Base-by-base conservation (phyloP, 78 protist genomes). In the Goniomonas avonlea region DNA sequence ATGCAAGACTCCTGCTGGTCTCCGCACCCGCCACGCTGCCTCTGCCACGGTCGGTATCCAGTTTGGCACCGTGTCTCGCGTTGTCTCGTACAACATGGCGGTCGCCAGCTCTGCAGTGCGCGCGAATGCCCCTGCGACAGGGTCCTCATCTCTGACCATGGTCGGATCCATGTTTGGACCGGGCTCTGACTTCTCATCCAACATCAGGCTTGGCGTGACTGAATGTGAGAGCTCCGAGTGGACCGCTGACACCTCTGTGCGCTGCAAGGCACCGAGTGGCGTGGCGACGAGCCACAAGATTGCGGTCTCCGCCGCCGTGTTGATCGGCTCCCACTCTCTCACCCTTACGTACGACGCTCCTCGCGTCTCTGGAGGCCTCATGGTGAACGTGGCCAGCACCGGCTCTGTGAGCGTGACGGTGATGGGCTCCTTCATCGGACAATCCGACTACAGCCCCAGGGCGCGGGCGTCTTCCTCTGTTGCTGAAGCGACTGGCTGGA, bases 191-290 rank as follows among this genome's bases (percentile, higher is more conserved):
- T 15, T 45, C 9, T 45, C 53, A 15, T 15, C 9, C 53, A 15
- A 9, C 53, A 7, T 61, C 32, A 11, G 35, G 38, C n/a, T 35
- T 18, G 70, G 70, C 23, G 13, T 11, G 37, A 61, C 70, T 8
- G 8, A n/a, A 8, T 61, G 70, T 21, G 70, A 61, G 70, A 5
- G 37, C 27, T 37, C 70, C 15, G 43, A 31, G n/a, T 61, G 70
- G 70, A 43, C 31, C 20, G 38, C 70, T 38, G 70, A 61, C 18
- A 61, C 70, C 29, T 61, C 70, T 38, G 70, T 61, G 0, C n/a
- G 70, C 20, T 45, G 53, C 15, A 9, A 17, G 53, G 53, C 53
- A 9, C 15, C 53, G 25, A 15, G 9, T 9, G 53, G 53, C 53
- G 53, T 45, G 53, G 9, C 15, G 53, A 15, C 53, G 15, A 45